Evolutionary conservation across 2,329 filamentous ascomycete genomes (phyloP).

Genomic region (Tolypocladium nubicola): DNA sequence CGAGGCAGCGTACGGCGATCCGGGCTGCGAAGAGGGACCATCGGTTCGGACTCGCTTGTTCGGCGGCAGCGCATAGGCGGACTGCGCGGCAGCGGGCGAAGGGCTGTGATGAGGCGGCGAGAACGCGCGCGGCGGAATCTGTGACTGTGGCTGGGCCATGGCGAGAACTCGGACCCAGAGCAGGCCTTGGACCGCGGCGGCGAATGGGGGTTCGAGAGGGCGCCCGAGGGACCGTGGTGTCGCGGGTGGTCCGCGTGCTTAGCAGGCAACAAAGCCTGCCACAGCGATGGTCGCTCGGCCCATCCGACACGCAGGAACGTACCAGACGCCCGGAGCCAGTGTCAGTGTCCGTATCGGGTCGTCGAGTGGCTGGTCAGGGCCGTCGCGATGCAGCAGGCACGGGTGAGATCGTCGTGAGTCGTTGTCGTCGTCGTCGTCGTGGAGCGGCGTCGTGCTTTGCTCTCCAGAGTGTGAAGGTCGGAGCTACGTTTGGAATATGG

Average conservation of each 20-base stretch:
- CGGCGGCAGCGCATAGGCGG: conserved; percentile 49
- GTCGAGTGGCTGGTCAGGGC: neutral
- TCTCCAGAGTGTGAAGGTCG: conserved; percentile 15
- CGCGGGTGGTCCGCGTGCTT: conserved; percentile 14
- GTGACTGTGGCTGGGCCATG: conserved; percentile 51
- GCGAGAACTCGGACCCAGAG: neutral
- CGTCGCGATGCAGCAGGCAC: conserved; percentile 7
- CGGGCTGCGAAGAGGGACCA: conserved; percentile 56
- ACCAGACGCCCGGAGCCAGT: neutral
- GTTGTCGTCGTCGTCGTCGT: conserved; percentile 11
- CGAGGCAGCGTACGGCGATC: conserved; percentile 48
- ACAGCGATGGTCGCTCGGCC: conserved; percentile 31
- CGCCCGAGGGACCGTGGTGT: neutral
- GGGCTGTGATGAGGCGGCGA: conserved; percentile 52
- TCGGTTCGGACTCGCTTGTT: conserved; percentile 54
- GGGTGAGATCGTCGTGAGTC: conserved; percentile 10
- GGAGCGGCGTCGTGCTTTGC: conserved; percentile 12
- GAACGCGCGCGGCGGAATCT: conserved; percentile 42
- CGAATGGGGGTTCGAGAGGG: conserved; percentile 3
- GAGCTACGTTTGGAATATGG: conserved; percentile 18
- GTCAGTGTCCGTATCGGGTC: neutral
- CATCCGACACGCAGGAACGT: conserved; percentile 29
- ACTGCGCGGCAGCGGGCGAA: conserved; percentile 47
- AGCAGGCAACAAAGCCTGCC: conserved; percentile 41
- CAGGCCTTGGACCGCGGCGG: neutral